Evolutionary conservation across 2,329 filamentous ascomycete species (phyloP), one percentile per base, ranked within the genome.

Genomic region (Paraphoma chrysanthemicola): DNA sequence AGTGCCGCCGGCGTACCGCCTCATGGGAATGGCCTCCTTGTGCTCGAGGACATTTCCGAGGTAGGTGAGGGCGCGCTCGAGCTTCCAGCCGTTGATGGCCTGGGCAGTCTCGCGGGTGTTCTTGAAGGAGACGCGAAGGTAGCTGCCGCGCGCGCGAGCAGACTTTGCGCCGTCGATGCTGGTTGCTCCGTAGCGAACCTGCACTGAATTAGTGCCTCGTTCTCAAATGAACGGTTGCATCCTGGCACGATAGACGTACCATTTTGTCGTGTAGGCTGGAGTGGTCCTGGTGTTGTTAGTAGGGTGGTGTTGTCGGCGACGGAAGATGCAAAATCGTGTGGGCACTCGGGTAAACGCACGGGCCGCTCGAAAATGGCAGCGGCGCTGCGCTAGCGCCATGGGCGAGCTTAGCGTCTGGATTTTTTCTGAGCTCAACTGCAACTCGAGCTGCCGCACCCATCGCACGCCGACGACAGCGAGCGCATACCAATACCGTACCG

Each of bases 91-190:
- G 85, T 95, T 98, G 89, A 99, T 97, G 78, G 93, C 93, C 87
- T 98, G 95, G 69, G 96, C 95, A 72, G 94, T 97, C 88, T 99
- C 96, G 80, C 95, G 93, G 81, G 95, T 99, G 90, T 99, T 99
- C 90, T 99, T 99, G 92, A 97, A 99, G 76, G 92, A 96, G 76
- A 98, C 94, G 81, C 95, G 93, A 77, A 99, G 91, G 88, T 98
- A 99, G 81, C 93, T 93, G 83, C 96, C 95, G 84, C 95, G 93
- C 80, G 94, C 91, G 86, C 94, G 92, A 83, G 95, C 95, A 85
- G 92, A 96, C 88, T 76, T 76, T 72, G 71, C 72, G 70, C 73
- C 73, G 63, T 74, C 70, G 66, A 76, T 73, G 59, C 54, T 59
- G 66, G 68, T 69, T 60, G 72, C 72, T 69, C 68, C 73, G 73